Evolutionary conservation across 192 early-diverging fungal species (phyloP), one percentile per base, ranked within the genome.

Genomic region (Mortierella alpina): DNA sequence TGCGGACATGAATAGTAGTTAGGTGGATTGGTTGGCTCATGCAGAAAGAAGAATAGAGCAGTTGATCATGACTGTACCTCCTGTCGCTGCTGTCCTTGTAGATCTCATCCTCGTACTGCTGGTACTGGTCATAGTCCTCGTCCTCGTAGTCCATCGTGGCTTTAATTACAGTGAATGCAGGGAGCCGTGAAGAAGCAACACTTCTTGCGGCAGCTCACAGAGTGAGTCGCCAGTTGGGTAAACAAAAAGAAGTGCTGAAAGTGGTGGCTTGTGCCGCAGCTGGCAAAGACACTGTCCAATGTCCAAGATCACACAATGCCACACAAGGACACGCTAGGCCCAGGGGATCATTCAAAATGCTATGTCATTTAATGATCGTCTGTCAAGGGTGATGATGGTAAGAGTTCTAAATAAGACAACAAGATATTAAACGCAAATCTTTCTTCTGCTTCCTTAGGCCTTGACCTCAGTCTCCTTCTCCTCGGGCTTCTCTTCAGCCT

Each of bases 41-140:
- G 23, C 9, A 31, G 20, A 8, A 23, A 47, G 42, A 45, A 62
- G 7, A 46, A 45, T 22, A 22, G 55, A 42, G 11, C 50, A 66
- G 42, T 6, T 40, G 50, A 48, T 13, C 44, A 23, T 22, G 31
- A 31, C 31, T 31, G 59, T 56, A 80, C 77, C 77, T 72, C 44
- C 72, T 45, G 2, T 68, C 77, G 22, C 54, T 80, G 15, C 52
- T n/a, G 12, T 80, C 77, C 54, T 50, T 80, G 66, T 80, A 80
- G 17, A 80, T 18, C 54, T 80, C 77, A 61, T 80, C 77, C 20
- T 80, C 77, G 18, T 80, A 72, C 65, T 80, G 77, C 55, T 53
- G 70, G 48, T 72, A 68, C 39, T 63, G 64, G 47, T 72, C 70
- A 41, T 76, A 76, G 12, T 66, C 75, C 41, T 80, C 77, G 51